A percentile compares a stretch with the other conserved stretches of the same genome.
phyloP scores from a whole-genome alignment of 2,329 filamentous ascomycete species.

The Ceratocystis destructans region DNA sequence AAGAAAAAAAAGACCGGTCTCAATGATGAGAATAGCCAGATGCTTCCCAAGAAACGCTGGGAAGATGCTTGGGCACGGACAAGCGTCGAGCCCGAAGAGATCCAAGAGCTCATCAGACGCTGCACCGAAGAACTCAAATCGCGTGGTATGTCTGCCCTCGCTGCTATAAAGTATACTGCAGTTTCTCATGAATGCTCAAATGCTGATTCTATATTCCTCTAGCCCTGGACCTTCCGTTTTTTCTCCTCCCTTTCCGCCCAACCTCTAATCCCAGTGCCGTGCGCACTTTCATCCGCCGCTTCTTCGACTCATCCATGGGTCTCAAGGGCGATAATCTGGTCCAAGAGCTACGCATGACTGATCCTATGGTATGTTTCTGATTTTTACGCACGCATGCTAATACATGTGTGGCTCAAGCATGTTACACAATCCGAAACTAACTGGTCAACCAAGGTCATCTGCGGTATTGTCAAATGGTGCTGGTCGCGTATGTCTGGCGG shows the following conservation, averaged over 20 bases:
- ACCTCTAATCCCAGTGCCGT: slow-evolving; percentile 85
- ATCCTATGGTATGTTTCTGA: slow-evolving; percentile 60
- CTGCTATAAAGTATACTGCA: neutral
- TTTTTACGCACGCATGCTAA: neutral
- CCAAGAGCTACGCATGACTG: slow-evolving; percentile 82
- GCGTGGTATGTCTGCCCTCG: slow-evolving; percentile 51
- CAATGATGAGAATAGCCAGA: slow-evolving; percentile 36
- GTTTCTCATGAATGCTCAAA: neutral
- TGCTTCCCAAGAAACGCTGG: slow-evolving; percentile 61
- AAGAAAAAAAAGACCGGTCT: slow-evolving; percentile 53
- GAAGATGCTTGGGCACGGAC: slow-evolving; percentile 77
- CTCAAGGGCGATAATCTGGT: slow-evolving; percentile 56
- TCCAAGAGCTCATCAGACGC: slow-evolving; percentile 70
- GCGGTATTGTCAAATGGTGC: slow-evolving; percentile 94
- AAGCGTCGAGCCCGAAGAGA: slow-evolving; percentile 74
- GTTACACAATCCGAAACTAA: neutral
- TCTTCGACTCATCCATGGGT: slow-evolving; percentile 58
- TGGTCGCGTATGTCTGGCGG: slow-evolving; percentile 87
- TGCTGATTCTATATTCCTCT: slow-evolving; percentile 14
- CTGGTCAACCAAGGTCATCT: slow-evolving; percentile 52
- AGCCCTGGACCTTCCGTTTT: slow-evolving; percentile 84
- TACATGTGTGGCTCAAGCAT: neutral
- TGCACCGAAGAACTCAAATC: slow-evolving; percentile 89
- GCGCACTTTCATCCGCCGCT: slow-evolving; percentile 83
- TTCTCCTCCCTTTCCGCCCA: slow-evolving; percentile 86